Evolutionary conservation across 2,329 filamentous ascomycete species (phyloP), one percentile per base, ranked within the genome.

Genomic region (Chaetothyriales sp.): DNA sequence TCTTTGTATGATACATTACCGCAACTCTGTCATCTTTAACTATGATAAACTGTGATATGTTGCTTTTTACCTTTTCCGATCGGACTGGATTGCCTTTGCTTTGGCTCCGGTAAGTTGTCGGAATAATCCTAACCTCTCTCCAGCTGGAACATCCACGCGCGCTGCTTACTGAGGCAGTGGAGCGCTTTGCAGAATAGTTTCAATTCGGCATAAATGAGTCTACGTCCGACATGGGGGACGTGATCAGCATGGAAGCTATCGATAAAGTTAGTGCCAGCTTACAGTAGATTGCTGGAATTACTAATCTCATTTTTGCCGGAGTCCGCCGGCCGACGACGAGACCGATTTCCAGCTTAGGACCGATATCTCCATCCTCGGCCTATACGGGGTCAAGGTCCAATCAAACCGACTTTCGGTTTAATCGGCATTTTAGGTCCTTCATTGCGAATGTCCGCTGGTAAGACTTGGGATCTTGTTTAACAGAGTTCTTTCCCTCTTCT

Each of bases 171-270:
- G 77, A 77, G 40, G 69, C 59, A 13, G 68, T 69, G 0, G 77
- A 77, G 59, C 81, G 77, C 25, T 75, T 74, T 0, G 75, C 76
- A 18, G 68, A 73, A 67, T 78, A 77, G 2, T 80, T 70, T 0
- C 77, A 77, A 61, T 80, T 80, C 22, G 6, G 22, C 25, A 80
- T 56, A 49, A 78, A 72, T n/a, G 80, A 68, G 0, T 76, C 76
- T 8, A 77, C 66, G 18, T 70, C 64, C 0, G 69, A 69, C 51
- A 72, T 25, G 6, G 22, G 3, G 22, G 22, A n/a, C n/a, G n/a
- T n/a, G n/a, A n/a, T n/a, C n/a, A n/a, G n/a, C n/a, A n/a, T n/a
- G n/a, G n/a, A n/a, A n/a, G n/a, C n/a, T 25, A 25, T 25, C 22
- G 22, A 25, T 25, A 25, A 25, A 25, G 6, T 4, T 3, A 6